Base-by-base conservation (phyloP, 495 filamentous ascomycete genomes). In the Evernia prunastri region DNA sequence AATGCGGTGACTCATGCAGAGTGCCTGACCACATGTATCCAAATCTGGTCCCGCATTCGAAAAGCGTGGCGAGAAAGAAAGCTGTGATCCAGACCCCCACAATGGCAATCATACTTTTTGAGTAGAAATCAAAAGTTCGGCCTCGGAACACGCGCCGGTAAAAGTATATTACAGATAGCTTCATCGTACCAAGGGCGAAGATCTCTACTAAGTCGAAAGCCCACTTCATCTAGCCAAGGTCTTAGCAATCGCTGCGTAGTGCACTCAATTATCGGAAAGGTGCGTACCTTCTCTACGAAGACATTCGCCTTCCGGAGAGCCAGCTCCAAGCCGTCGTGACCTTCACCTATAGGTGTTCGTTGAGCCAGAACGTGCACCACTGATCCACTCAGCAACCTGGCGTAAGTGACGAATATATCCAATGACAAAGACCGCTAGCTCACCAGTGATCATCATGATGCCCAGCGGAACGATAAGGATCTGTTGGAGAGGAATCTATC, bases 121-220 rank as follows among this genome's bases (percentile, higher is more conserved):
- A 63, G 31, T 27, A 36, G 31, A 64, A 3, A 37, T 66, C 45
- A 36, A 66, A 66, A 35, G 17, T 47, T 33, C 31, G 25, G 11
- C 63, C 63, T 20, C 39, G 57, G 39, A 66, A 66, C 20, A 66
- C 8, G 0, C 58, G 36, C 23, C 63, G 17, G 42, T 66, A 66
- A 43, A 66, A 66, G 58, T 62, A 66, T 2, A 62, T 25, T 20
- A 66, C 59, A 8, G 63, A 66, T 31, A 66, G 63, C 63, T 66
- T 66, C n/a, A 61, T 40, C n/a, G 33, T 18, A 31, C 59, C 63
- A 12, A 66, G 37, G 4, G 33, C 31, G n/a, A 51, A 29, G 20
- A 56, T 13, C 36, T 62, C 59, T 33, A 61, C 3, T 4, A 60
- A n/a, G 56, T 63, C 39, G 39, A 47, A 66, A 18, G 42, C n/a